phyloP scores from a whole-genome alignment of 768 basidiomycete genomes.

The Exidia glandulosa region DNA sequence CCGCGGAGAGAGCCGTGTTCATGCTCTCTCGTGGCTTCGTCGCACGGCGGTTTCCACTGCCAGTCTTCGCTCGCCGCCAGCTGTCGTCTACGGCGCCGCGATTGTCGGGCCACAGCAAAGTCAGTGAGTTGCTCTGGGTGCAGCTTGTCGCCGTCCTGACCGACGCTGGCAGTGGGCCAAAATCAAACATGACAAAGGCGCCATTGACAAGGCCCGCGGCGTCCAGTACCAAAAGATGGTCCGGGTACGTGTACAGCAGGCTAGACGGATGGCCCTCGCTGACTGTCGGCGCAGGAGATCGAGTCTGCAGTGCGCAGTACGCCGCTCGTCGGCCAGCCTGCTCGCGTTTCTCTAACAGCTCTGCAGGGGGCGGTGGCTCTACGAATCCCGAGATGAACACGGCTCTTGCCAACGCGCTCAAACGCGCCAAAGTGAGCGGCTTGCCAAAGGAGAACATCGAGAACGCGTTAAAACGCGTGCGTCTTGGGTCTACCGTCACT shows the following conservation, averaged over 20 bases:
- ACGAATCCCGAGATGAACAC: constrained; percentile 42
- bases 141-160: not conserved
- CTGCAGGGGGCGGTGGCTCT: constrained; percentile 41
- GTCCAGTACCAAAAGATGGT: constrained; percentile 43
- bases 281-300: too few relatives aligned
- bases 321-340: constrained; percentile 7
- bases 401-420: constrained; percentile 42
- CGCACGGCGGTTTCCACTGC: too few relatives aligned
- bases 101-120: constrained; percentile 33
- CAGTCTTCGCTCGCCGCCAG: constrained; percentile 10
- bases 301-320: constrained; percentile 48
- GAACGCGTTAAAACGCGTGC: constrained; percentile 46
- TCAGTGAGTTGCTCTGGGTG: constrained; percentile 5
- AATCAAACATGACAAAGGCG: constrained; percentile 61
- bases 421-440: constrained; percentile 42
- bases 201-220: constrained; percentile 47
- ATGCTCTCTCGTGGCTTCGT: not conserved
- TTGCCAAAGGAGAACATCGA: constrained; percentile 64
- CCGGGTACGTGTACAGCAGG: constrained; percentile 29
- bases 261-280: not conserved
- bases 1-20: too few relatives aligned
- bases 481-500: not conserved
- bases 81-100: constrained; percentile 16
- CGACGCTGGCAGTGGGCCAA: constrained; percentile 49
- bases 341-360: not conserved